Conservation (phyloP, 768 basidiomycete species). For the Naganishia friedmannii region DNA sequence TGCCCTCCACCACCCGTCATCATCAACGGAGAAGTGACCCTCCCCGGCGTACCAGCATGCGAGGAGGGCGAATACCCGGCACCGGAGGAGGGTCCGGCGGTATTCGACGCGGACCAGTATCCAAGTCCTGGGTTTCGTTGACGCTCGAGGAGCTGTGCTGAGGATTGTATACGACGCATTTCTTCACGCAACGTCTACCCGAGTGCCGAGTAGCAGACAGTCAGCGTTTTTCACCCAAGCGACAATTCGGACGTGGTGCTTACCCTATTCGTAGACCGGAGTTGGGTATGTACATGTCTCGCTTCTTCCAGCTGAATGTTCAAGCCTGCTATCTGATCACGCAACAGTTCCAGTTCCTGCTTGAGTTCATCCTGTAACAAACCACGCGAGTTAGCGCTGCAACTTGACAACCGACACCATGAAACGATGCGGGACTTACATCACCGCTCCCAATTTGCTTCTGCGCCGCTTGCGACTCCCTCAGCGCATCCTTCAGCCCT, state of each 20-base stretch:
- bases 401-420: background rate
- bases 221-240: background rate
- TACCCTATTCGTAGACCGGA: constrained; percentile 77
- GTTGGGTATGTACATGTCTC: constrained; percentile 66
- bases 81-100: constrained; percentile 7
- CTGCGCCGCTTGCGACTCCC: constrained; percentile 55
- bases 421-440: background rate
- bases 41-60: constrained; percentile 15
- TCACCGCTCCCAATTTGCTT: constrained; percentile 3
- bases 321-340: constrained; percentile 21
- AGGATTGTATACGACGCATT: constrained; percentile 89
- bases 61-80: constrained; percentile 7
- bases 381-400: background rate
- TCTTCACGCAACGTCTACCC: constrained; percentile 83
- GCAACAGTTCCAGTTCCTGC: constrained; percentile 30
- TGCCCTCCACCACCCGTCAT: constrained; percentile 31
- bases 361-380: constrained; percentile 52
- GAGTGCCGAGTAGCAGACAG: background rate
- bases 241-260: constrained; percentile 21
- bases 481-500: constrained; percentile 50
- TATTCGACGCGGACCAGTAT: constrained; percentile 64
- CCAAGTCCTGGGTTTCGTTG: constrained; percentile 92
- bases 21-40: constrained; percentile 22
- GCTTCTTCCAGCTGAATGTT: constrained; percentile 65
- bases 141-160: constrained; percentile 79